phyloP scores from a whole-genome alignment of 169 alveolate species.

The Plasmodium billcollinsi region DNA sequence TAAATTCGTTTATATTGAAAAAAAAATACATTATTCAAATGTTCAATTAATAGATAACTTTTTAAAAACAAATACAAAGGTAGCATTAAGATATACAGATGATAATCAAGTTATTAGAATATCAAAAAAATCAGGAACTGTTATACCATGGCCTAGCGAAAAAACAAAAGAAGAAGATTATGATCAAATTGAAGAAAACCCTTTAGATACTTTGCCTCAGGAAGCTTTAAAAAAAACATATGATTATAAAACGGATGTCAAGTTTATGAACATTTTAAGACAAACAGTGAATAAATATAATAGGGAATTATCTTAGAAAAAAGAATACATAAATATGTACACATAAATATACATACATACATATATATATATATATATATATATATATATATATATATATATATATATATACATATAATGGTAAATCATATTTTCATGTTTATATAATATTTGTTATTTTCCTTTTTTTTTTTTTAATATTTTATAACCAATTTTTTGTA shows the following conservation, averaged over 20 bases:
- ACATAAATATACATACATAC: not conserved
- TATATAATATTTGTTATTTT: not conserved
- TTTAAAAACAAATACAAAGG: constrained; percentile 81
- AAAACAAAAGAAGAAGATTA: constrained; percentile 76
- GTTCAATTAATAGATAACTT: constrained; percentile 89
- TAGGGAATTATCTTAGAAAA: constrained; percentile 75
- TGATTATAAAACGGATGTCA: constrained; percentile 84
- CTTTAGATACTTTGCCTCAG: constrained; percentile 90
- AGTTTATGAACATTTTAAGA: constrained; percentile 81
- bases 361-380: constrained; percentile 1
- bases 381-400: not conserved
- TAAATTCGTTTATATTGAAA: constrained; percentile 83
- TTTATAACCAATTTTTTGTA: too few relatives aligned
- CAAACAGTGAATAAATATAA: constrained; percentile 86
- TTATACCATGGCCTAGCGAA: constrained; percentile 92
- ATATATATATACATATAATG: constrained; percentile 1
- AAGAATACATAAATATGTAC: not conserved
- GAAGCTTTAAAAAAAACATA: constrained; percentile 89
- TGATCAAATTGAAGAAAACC: constrained; percentile 82
- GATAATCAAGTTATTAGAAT: constrained; percentile 83
- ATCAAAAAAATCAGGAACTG: constrained; percentile 90
- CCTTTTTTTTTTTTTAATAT: not conserved
- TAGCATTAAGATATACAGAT: constrained; percentile 45
- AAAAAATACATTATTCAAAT: constrained; percentile 92
- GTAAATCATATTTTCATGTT: too few relatives aligned